These are phyloP conservation scores for Knufia fluminis DNA, from an alignment of 2,329 filamentous ascomycete species.

Conservation along the genomic window DNA sequence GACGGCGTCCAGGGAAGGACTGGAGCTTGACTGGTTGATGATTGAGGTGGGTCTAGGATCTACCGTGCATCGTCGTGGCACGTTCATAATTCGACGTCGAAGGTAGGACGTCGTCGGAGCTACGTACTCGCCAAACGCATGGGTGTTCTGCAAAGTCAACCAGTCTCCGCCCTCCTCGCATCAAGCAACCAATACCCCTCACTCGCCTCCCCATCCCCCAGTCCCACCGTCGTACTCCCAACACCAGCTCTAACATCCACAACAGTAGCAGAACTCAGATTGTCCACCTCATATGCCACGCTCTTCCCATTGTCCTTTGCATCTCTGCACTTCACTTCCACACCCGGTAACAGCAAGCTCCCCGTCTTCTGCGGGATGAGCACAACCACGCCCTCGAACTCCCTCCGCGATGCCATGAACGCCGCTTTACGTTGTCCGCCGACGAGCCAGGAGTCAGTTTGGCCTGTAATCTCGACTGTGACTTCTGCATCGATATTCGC, in stretches of 20 bases:
- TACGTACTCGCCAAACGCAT: too few relatives aligned
- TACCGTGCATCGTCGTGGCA: too few relatives aligned
- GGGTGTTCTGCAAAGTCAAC: too few relatives aligned
- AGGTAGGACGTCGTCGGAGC: too few relatives aligned
- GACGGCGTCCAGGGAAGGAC: too few relatives aligned
- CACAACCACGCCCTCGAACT: constrained; percentile 48
- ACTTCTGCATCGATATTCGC: constrained; percentile 23
- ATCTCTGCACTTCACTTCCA: constrained; percentile 58
- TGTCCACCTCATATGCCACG: constrained; percentile 68
- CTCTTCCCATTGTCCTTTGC: constrained; percentile 25
- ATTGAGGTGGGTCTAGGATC: too few relatives aligned
- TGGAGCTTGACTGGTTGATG: too few relatives aligned
- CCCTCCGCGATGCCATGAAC: constrained; percentile 42
- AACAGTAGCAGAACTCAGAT: constrained; percentile 65
- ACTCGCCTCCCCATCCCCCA: constrained; percentile 57
- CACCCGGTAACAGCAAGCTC: constrained; percentile 62
- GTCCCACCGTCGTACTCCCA: constrained; percentile 60
- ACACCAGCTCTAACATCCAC: constrained; percentile 66
- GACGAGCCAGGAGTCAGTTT: constrained; percentile 70
- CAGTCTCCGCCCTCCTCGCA: constrained; percentile 32
- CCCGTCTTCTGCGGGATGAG: constrained; percentile 74
- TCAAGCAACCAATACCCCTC: constrained; percentile 60
- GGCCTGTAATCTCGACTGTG: constrained; percentile 71
- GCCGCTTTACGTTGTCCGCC: constrained; percentile 72
- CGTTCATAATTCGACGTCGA: too few relatives aligned